These are phyloP conservation scores for Trichomonas tenax DNA, from an alignment of 208 protist genomes.

Conservation along the genomic window DNA sequence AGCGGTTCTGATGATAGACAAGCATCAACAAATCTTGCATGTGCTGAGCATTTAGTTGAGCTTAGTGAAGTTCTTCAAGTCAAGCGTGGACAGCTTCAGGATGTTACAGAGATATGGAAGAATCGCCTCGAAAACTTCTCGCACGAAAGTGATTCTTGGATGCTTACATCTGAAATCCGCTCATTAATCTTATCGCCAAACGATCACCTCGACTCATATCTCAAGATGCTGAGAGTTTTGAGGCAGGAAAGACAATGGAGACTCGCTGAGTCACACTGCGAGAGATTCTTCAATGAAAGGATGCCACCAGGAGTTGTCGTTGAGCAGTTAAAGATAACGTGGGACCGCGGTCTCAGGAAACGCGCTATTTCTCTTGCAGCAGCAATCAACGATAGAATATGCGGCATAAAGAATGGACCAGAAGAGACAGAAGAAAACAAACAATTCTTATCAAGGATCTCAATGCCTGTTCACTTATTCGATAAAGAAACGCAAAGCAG, in stretches of 20 bases:
- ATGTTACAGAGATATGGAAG: not conserved
- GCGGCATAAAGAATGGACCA: not conserved
- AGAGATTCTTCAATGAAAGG: not conserved
- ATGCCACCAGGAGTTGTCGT: not conserved
- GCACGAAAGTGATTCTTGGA: constrained; percentile 1
- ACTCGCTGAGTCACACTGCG: not conserved
- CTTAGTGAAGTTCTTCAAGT: not conserved
- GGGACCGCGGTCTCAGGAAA: not conserved
- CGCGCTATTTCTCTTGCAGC: not conserved
- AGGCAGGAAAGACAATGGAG: not conserved
- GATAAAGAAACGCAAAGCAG: not conserved
- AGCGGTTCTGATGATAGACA: not conserved
- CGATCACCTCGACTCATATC: not conserved
- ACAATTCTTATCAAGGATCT: not conserved
- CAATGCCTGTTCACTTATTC: not conserved
- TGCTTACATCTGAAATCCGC: not conserved
- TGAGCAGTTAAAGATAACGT: not conserved
- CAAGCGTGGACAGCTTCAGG: not conserved
- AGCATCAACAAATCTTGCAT: not conserved
- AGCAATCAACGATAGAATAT: not conserved
- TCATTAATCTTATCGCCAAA: not conserved
- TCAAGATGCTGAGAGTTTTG: not conserved
- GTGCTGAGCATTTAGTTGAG: not conserved
- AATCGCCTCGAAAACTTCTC: not conserved
- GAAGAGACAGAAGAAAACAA: not conserved